Percentiles rank a stretch among this genome's conserved stretches.
These are phyloP conservation scores for Gyromitra esculenta DNA, from an alignment of 2,329 filamentous ascomycete species.

Conservation along the genomic window DNA sequence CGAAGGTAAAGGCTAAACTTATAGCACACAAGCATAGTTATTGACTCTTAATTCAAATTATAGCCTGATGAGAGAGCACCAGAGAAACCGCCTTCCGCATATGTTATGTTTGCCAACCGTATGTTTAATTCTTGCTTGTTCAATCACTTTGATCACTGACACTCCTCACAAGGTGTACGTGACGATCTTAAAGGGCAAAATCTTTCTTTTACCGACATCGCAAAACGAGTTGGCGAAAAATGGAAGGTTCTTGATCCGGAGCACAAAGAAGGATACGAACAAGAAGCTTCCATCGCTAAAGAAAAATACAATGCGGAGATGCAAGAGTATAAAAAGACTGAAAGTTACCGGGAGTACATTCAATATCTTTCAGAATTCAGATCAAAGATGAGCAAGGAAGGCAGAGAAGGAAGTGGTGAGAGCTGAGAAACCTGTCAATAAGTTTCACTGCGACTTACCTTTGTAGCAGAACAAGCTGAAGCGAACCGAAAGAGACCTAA, in stretches of 20 bases:
- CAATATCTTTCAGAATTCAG: conserved; percentile 82
- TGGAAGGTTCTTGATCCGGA: conserved; percentile 76
- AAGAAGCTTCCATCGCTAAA: conserved; percentile 76
- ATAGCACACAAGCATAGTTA: conserved; percentile 15
- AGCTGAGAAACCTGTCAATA: conserved; percentile 35
- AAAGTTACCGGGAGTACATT: conserved; percentile 73
- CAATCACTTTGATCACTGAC: conserved; percentile 9
- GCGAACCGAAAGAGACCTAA: conserved; percentile 56
- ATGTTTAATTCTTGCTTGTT: conserved; percentile 60
- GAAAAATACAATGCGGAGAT: conserved; percentile 79
- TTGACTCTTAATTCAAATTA: conserved; percentile 45
- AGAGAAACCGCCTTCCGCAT: conserved; percentile 81
- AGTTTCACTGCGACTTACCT: conserved; percentile 51
- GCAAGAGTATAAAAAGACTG: conserved; percentile 79
- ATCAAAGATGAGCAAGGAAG: conserved; percentile 73
- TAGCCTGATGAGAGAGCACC: conserved; percentile 82
- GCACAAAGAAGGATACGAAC: conserved; percentile 78
- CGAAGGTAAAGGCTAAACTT: conserved; percentile 67
- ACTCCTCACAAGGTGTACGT: conserved; percentile 64
- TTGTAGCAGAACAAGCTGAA: conserved; percentile 53
- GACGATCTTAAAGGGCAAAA: conserved; percentile 80
- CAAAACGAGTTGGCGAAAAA: conserved; percentile 81
- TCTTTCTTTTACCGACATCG: conserved; percentile 82
- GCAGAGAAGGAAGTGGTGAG: conserved; percentile 64
- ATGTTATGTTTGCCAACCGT: conserved; percentile 88